phyloP scores from a whole-genome alignment of 2,329 filamentous ascomycete species.

The Diaporthe eres region DNA sequence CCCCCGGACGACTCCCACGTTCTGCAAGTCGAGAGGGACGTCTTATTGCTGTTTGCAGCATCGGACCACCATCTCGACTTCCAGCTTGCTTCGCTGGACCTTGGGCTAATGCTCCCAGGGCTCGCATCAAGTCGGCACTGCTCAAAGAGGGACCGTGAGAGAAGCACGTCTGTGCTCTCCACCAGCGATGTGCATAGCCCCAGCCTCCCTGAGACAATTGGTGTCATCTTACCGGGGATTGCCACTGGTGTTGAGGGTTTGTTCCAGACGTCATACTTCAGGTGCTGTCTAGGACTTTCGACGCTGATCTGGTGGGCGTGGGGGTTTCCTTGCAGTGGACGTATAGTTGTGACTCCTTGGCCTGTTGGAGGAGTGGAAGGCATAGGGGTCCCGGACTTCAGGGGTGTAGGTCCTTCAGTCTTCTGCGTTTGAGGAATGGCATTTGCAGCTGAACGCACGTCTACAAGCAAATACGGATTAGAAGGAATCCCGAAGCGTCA shows the following conservation, averaged over 20 bases:
- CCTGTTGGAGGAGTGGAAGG: not conserved
- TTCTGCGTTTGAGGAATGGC: not conserved
- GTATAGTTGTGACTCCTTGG: not conserved
- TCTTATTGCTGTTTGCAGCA: slow-evolving; percentile 15
- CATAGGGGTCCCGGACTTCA: not conserved
- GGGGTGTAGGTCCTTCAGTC: not conserved
- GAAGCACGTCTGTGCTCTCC: slow-evolving; percentile 24
- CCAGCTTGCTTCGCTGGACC: slow-evolving; percentile 34
- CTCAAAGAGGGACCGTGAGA: slow-evolving; percentile 37
- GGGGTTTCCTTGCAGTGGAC: not conserved
- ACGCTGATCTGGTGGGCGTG: not conserved
- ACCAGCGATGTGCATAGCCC: slow-evolving; percentile 30
- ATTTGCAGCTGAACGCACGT: not conserved
- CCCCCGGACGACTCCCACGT: not conserved
- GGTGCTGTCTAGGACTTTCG: not conserved
- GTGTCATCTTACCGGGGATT: slow-evolving; percentile 6
- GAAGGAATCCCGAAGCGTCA: not conserved
- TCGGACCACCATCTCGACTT: slow-evolving; percentile 25
- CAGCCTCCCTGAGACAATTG: not conserved
- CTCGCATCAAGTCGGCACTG: slow-evolving; percentile 35
- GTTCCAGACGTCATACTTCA: slow-evolving; percentile 31
- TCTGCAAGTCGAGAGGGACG: slow-evolving; percentile 29
- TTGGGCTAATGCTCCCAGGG: not conserved
- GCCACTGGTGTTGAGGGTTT: slow-evolving; percentile 18
- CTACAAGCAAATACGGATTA: not conserved